Evolutionary conservation across 345 rosid species (phyloP).

Genomic region (Citrus reticulata): DNA sequence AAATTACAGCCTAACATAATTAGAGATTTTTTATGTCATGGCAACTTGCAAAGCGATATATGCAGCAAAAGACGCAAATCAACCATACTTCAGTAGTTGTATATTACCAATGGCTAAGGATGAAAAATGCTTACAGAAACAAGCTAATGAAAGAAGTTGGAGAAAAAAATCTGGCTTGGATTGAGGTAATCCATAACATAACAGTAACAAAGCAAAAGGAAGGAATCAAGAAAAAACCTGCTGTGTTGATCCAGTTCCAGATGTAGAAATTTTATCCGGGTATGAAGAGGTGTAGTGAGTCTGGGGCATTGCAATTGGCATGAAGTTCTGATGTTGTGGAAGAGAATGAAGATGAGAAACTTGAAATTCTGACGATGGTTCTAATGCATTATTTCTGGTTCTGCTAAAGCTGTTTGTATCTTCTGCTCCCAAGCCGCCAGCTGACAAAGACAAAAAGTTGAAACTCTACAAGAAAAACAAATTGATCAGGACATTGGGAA

Average conservation of each 20-base stretch:
- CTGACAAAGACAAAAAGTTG: constrained; percentile 59
- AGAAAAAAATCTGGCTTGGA: background rate
- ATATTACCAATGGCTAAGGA: background rate
- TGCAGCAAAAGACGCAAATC: background rate
- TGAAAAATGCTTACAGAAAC: background rate
- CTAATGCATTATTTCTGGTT: constrained; percentile 24
- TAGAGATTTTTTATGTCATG: background rate
- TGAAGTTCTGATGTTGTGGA: constrained; percentile 31
- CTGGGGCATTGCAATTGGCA: constrained; percentile 29
- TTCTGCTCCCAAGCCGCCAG: constrained; percentile 31
- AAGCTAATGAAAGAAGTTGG: background rate
- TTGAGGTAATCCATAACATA: background rate
- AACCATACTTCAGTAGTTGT: background rate
- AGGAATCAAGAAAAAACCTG: constrained; percentile 43
- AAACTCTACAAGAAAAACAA: constrained; percentile 40
- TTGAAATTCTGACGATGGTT: constrained; percentile 29
- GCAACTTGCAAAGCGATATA: background rate
- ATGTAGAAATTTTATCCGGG: constrained; percentile 39
- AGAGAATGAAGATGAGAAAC: constrained; percentile 33
- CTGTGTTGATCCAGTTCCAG: constrained; percentile 28
- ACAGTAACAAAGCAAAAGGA: background rate
- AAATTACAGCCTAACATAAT: background rate
- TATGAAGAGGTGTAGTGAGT: constrained; percentile 27
- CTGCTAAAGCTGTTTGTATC: constrained; percentile 13
- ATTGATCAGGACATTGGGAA: constrained; percentile 15